A percentile compares a stretch with the other conserved stretches of the same genome.
Evolutionary conservation across 228 moss, liverwort and hornwort species (phyloP).

Genomic region (Sphagnum fallax): DNA sequence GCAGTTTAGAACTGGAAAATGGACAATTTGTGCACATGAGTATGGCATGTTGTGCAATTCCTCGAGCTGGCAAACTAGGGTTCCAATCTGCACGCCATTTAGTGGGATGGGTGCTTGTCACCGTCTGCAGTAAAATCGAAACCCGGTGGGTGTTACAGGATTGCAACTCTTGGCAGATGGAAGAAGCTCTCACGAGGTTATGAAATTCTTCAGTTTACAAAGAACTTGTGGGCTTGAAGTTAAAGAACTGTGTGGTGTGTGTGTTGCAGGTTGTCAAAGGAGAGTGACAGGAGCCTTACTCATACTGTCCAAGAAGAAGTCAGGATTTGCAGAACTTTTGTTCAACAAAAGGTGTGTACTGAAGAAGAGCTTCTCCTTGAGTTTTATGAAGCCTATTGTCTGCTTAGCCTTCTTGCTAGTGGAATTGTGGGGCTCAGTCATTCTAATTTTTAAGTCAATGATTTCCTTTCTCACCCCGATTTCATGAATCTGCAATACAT

Average conservation of each 20-base stretch:
- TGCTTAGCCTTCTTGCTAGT: too few relatives aligned
- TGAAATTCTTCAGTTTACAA: neutral
- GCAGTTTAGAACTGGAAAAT: too few relatives aligned
- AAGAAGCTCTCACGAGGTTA: neutral
- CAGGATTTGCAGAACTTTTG: conserved; percentile 91
- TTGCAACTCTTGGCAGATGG: neutral
- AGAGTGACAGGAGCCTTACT: conserved; percentile 43
- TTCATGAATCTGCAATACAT: too few relatives aligned
- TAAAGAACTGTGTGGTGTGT: conserved; percentile 2
- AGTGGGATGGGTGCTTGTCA: neutral
- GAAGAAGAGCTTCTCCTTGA: too few relatives aligned
- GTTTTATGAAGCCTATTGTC: too few relatives aligned
- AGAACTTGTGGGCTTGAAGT: neutral
- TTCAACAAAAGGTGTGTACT: conserved; percentile 63
- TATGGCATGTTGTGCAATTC: too few relatives aligned
- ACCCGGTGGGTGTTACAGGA: neutral
- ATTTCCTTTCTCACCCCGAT: too few relatives aligned
- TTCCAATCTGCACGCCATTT: too few relatives aligned
- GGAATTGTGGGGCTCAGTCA: neutral
- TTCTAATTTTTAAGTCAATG: too few relatives aligned
- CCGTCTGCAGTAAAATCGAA: neutral
- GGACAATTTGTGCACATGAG: too few relatives aligned
- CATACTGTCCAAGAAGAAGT: conserved; percentile 61
- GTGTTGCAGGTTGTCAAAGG: conserved; percentile 26
- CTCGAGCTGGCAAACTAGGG: too few relatives aligned